Base-by-base conservation (phyloP, 148 eudicot genomes). In the Camellia lanceoleosa region DNA sequence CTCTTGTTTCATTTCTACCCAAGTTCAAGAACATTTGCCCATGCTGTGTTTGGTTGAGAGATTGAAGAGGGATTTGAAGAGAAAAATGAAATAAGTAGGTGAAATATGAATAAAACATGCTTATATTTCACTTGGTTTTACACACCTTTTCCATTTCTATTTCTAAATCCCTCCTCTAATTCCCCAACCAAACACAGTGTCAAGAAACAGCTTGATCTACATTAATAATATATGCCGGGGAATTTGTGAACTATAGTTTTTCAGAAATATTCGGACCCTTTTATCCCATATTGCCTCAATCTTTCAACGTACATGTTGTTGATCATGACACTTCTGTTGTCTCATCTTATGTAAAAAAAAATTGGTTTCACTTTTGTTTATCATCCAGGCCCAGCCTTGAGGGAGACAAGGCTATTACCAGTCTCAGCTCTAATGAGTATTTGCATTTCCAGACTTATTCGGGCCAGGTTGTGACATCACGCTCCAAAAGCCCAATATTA, bases 281-380 rank as follows among this genome's bases (percentile, higher is more conserved):
- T 62, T 87, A 91, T 73, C 89, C 91, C 10, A 78, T 89, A 43
- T 84, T 86, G 30, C 86, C 86, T 38, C 82, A 80, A 78, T 86
- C 89, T 54, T 87, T 94, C 59, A 84, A 84, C 2, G 88, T 87
- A 51, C 91, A 85, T 59, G 79, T 94, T 38, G 85, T 94, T 8
- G 97, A 92, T 86, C 93, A 92, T 16, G 89, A 91, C 49, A 85
- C 89, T 18, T 80, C 89, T 52, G 92, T 86, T 23, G 73, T 94
- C 76, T 80, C 95, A 20, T 90, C 95, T 46, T 90, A 91, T 83
- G 93, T 91, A 38, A 90, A 89, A 54, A 88, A 38, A 90, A 89
- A 54, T 87, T 84, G 98, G 98, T 52, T 83, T 90, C 66, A 90
- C 89, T 83, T 94, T 92, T 82, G 87, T 94, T 56, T 94, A 94